phyloP scores from a whole-genome alignment of 1,284 basidiomycete genomes.

The Inonotus hispidus region DNA sequence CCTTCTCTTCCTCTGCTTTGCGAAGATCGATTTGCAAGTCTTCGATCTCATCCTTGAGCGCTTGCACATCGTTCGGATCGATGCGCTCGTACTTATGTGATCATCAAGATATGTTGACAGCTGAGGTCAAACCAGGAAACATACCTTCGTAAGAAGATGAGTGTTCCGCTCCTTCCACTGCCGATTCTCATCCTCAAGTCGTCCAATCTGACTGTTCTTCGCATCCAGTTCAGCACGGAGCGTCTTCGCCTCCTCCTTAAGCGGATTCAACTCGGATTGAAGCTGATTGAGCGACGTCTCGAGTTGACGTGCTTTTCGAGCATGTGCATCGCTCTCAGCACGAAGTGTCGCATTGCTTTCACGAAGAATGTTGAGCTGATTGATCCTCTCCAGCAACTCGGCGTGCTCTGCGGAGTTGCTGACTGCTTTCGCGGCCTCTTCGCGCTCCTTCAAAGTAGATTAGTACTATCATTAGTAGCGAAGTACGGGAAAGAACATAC shows the following conservation, averaged over 20 bases:
- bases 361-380: slow-evolving; percentile 80
- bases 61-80: slow-evolving; percentile 82
- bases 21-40: slow-evolving; percentile 34
- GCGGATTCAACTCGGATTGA: slow-evolving; percentile 65
- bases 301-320: slow-evolving; percentile 60
- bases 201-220: slow-evolving; percentile 60
- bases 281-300: slow-evolving; percentile 59
- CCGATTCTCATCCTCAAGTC: slow-evolving; percentile 74
- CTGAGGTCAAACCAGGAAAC: neutral
- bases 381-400: slow-evolving; percentile 83
- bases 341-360: slow-evolving; percentile 87
- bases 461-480: slow-evolving; percentile 2
- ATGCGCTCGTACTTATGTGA: slow-evolving; percentile 73
- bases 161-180: slow-evolving; percentile 84
- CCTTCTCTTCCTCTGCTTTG: slow-evolving; percentile 30
- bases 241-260: slow-evolving; percentile 64
- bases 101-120: neutral
- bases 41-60: slow-evolving; percentile 69
- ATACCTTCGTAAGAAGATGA: slow-evolving; percentile 74
- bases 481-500: slow-evolving; percentile 31
- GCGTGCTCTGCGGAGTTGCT: slow-evolving; percentile 77
- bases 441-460: slow-evolving; percentile 57
- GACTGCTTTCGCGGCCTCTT: slow-evolving; percentile 62
- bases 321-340: slow-evolving; percentile 64
- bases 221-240: slow-evolving; percentile 74